These are phyloP conservation scores for Globisporangium rhizosaccharum DNA, from an alignment of 352 stramenopile genomes.

Conservation along the genomic window DNA sequence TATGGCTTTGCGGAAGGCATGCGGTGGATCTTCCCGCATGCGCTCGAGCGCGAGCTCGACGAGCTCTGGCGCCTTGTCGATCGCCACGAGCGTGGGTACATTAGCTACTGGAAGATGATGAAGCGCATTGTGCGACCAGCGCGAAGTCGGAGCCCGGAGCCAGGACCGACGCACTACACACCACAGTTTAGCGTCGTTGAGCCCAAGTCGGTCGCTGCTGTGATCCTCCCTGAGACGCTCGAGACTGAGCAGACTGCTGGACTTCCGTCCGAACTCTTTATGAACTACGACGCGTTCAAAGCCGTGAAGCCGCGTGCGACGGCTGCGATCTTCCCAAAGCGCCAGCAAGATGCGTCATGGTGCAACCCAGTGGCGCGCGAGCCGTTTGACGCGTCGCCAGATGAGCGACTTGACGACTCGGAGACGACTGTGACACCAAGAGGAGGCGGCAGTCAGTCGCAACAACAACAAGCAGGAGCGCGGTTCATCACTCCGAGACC, in stretches of 20 bases:
- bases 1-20: slow-evolving; percentile 34
- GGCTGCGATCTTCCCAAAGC: slow-evolving; percentile 46
- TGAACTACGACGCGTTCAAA: slow-evolving; percentile 68
- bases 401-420: not conserved
- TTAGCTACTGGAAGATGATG: slow-evolving; percentile 19
- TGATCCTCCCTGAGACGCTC: slow-evolving; percentile 46
- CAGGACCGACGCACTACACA: slow-evolving; percentile 62
- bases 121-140: slow-evolving; percentile 16
- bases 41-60: slow-evolving; percentile 43
- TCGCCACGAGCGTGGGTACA: slow-evolving; percentile 6
- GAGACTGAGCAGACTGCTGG: slow-evolving; percentile 24
- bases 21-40: slow-evolving; percentile 49
- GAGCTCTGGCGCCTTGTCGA: slow-evolving; percentile 42
- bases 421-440: not conserved
- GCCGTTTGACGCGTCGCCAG: not conserved
- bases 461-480: not conserved
- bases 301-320: slow-evolving; percentile 41
- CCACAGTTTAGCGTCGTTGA: slow-evolving; percentile 42
- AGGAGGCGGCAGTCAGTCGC: not conserved
- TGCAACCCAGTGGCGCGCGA: slow-evolving; percentile 57
- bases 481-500: slow-evolving; percentile 4
- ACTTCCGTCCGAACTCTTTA: slow-evolving; percentile 52
- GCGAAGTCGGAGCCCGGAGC: slow-evolving; percentile 50
- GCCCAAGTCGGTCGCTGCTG: slow-evolving; percentile 24
- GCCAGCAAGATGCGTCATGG: slow-evolving; percentile 64